phyloP scores from a whole-genome alignment of 148 eudicot genomes.

The Persicaria maculosa region DNA sequence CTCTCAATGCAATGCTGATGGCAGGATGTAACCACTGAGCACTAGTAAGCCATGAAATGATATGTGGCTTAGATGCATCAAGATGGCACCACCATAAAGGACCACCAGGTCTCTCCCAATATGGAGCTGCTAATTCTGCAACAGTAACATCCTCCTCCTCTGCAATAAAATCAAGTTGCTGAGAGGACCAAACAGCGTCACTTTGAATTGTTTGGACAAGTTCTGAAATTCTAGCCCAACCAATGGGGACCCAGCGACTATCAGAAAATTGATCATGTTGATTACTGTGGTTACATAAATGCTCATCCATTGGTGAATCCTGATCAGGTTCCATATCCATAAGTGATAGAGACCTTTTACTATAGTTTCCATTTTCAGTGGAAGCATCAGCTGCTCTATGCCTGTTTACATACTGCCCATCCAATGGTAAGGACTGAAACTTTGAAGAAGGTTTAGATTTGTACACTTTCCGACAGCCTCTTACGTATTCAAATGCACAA shows the following conservation, averaged over 20 bases:
- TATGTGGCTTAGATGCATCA: slow-evolving; percentile 57
- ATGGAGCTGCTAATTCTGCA: slow-evolving; percentile 92
- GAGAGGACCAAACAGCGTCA: slow-evolving; percentile 55
- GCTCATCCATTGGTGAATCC: slow-evolving; percentile 24
- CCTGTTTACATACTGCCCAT: slow-evolving; percentile 32
- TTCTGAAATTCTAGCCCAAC: slow-evolving; percentile 82
- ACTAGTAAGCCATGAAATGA: slow-evolving; percentile 59
- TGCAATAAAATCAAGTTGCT: slow-evolving; percentile 47
- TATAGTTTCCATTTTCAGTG: slow-evolving; percentile 25
- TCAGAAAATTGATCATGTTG: slow-evolving; percentile 35
- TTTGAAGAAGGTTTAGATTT: slow-evolving; percentile 34
- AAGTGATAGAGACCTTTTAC: slow-evolving; percentile 25
- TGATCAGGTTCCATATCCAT: slow-evolving; percentile 30
- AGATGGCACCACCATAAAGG: slow-evolving; percentile 98
- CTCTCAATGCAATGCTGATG: slow-evolving; percentile 80
- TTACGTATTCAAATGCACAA: slow-evolving; percentile 81
- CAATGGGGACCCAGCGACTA: slow-evolving; percentile 83
- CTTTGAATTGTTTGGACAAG: slow-evolving; percentile 64
- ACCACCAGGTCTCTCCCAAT: slow-evolving; percentile 92
- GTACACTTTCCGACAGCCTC: slow-evolving; percentile 38
- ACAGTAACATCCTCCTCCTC: slow-evolving; percentile 74
- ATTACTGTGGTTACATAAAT: slow-evolving; percentile 20
- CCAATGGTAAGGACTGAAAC: slow-evolving; percentile 20
- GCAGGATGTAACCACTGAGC: slow-evolving; percentile 98
- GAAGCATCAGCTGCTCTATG: slow-evolving; percentile 24